These are phyloP conservation scores for Spathaspora passalidarum DNA, from an alignment of 805 yeast genomes.

Conservation along the genomic window DNA sequence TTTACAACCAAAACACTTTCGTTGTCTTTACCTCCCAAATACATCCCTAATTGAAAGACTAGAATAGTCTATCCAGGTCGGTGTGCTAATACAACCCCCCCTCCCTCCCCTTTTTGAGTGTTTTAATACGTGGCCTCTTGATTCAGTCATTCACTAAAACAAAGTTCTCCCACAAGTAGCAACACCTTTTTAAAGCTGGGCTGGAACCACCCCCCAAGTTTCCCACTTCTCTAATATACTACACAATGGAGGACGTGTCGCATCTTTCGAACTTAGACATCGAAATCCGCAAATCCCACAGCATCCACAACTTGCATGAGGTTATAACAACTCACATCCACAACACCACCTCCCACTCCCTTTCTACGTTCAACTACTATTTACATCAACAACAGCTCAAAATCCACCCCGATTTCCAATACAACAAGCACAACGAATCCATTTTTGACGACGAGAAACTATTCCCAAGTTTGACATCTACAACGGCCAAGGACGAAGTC, in stretches of 20 bases:
- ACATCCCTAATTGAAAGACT: too few species aligned
- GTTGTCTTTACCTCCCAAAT: too few species aligned
- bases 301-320: not conserved
- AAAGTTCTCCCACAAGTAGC: too few species aligned
- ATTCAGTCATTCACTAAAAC: too few species aligned
- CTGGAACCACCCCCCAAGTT: too few species aligned
- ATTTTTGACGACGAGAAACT: constrained; percentile 33
- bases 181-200: too few species aligned
- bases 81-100: not conserved
- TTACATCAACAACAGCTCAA: constrained; percentile 7
- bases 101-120: too few species aligned
- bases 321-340: not conserved
- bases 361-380: constrained; percentile 7
- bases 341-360: constrained; percentile 3
- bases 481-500: constrained; percentile 10
- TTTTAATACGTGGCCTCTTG: too few species aligned
- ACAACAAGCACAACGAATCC: constrained; percentile 35
- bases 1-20: not conserved
- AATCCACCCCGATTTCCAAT: constrained; percentile 22
- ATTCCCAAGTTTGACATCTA: constrained; percentile 28
- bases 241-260: not conserved
- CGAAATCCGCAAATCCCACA: not conserved
- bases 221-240: too few species aligned
- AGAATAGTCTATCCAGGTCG: not conserved
- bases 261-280: not conserved